phyloP scores from a whole-genome alignment of 2,329 filamentous ascomycete species.

The Cladosporium sp. region DNA sequence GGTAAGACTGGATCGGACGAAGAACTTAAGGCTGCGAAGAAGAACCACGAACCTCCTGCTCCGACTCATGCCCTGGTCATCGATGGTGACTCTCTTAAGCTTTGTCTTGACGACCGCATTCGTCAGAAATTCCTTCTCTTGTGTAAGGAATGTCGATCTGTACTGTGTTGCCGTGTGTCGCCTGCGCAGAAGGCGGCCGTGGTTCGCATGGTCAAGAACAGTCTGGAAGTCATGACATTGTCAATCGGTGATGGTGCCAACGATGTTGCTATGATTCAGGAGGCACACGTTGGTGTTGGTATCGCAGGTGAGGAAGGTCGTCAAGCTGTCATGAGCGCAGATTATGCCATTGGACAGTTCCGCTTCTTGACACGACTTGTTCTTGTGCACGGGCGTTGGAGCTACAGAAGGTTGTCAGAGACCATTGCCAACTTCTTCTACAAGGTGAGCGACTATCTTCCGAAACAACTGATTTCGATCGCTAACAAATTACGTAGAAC shows the following conservation, averaged over 20 bases:
- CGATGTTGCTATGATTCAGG: constrained; percentile 96
- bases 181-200: constrained; percentile 97
- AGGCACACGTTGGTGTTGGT: constrained; percentile 92
- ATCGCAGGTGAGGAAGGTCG: constrained; percentile 90
- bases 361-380: constrained; percentile 79
- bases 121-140: constrained; percentile 91
- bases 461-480: no score
- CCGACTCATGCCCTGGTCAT: constrained; percentile 91
- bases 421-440: constrained; percentile 99
- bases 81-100: constrained; percentile 86
- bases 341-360: constrained; percentile 94
- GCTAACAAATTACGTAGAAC: constrained; percentile 52
- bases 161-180: constrained; percentile 94
- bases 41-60: constrained; percentile 78
- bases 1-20: constrained; percentile 77
- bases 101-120: constrained; percentile 74
- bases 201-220: constrained; percentile 89
- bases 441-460: constrained; percentile 55
- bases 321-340: constrained; percentile 92
- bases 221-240: constrained; percentile 91
- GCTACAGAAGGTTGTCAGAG: constrained; percentile 89
- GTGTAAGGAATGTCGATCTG: constrained; percentile 95
- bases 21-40: constrained; percentile 72
- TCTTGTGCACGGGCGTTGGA: constrained; percentile 89
- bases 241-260: constrained; percentile 93